These are phyloP conservation scores for Leccinum longicurvipes DNA, from an alignment of 768 basidiomycete species.

Conservation along the genomic window DNA sequence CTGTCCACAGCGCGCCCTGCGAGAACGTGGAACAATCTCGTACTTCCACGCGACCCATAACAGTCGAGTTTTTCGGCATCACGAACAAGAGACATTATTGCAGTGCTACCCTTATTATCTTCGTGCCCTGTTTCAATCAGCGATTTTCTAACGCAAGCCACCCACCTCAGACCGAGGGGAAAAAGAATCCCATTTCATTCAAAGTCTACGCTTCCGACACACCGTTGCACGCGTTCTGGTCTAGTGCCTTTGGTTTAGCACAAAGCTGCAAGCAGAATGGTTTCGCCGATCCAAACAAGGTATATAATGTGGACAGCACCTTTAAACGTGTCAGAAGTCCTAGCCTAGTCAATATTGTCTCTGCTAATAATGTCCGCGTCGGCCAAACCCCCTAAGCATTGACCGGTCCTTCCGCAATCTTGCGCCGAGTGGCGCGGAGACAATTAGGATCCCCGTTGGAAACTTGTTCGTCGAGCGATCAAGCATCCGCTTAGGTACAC, in stretches of 20 bases:
- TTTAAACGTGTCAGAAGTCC: not conserved
- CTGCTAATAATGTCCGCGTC: not conserved
- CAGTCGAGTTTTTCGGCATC: not conserved
- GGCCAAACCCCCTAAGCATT: not conserved
- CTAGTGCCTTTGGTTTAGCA: not conserved
- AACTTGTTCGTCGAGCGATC: not conserved
- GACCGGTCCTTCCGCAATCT: not conserved
- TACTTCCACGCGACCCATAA: not conserved
- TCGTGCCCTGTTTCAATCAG: not conserved
- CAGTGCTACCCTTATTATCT: not conserved
- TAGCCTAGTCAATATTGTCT: not conserved
- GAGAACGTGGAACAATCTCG: not conserved
- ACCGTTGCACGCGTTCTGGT: not conserved
- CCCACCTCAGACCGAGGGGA: not conserved
- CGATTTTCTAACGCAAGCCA: not conserved
- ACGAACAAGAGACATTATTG: not conserved
- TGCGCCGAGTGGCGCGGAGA: not conserved
- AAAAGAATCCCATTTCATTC: not conserved
- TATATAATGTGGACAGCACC: not conserved
- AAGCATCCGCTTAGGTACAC: not conserved
- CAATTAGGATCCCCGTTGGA: not conserved
- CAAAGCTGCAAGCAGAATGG: not conserved
- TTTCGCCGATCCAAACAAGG: not conserved
- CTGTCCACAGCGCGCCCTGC: not conserved
- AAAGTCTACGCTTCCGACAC: not conserved